Evolutionary conservation across 192 early-diverging fungal genomes (phyloP).

Genomic region (Mortierella alpina): DNA sequence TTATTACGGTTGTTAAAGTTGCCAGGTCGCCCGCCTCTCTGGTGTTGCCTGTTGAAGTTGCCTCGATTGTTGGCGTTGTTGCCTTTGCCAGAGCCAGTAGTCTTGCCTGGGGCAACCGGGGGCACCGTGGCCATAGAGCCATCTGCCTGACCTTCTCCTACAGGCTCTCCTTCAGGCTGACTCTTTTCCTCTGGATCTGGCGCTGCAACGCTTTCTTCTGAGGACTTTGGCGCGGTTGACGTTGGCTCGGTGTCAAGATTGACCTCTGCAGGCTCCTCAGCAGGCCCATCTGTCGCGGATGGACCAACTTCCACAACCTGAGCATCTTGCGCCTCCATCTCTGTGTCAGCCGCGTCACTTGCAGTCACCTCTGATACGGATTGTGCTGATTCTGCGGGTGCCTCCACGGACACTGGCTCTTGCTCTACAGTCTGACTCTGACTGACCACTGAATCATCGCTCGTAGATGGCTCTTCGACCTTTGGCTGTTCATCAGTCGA

Average conservation of each 20-base stretch:
- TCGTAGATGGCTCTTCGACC: no score
- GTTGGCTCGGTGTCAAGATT: conserved; percentile 11
- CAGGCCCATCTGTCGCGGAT: neutral
- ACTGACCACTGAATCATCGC: no score
- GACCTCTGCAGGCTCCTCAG: neutral
- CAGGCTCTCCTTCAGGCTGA: neutral
- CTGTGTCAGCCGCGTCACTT: no score
- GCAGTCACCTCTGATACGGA: no score
- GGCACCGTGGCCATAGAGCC: conserved; percentile 5
- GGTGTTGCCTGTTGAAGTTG: conserved; percentile 11
- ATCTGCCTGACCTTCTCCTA: conserved; percentile 5
- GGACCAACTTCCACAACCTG: no score
- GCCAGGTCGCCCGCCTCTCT: conserved; percentile 24
- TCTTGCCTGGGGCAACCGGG: neutral
- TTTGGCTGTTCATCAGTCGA: no score
- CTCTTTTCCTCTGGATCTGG: neutral
- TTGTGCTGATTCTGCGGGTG: no score
- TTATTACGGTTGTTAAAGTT: conserved; percentile 19
- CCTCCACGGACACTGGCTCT: no score
- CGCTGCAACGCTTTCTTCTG: neutral
- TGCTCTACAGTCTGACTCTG: no score
- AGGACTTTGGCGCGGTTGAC: conserved; percentile 17
- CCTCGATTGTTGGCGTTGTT: neutral
- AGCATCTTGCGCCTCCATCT: no score
- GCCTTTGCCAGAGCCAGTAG: neutral